Evolutionary conservation across 148 eudicot genomes (phyloP).

Genomic region (Rhododendron molle): DNA sequence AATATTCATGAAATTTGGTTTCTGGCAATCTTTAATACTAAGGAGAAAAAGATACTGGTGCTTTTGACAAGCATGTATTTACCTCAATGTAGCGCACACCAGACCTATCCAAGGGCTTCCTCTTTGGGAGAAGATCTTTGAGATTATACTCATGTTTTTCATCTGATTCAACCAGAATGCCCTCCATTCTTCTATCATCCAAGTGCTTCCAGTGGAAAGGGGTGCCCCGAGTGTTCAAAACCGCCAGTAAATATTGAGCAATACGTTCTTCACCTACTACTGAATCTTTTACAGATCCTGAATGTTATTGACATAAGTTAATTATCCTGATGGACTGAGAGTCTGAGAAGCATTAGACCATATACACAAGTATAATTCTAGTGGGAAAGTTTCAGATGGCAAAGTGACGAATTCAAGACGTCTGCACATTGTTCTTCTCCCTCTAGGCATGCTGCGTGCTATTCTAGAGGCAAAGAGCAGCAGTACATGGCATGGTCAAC

Average conservation of each 20-base stretch:
- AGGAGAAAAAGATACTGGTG: not conserved
- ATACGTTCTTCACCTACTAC: conserved; percentile 98
- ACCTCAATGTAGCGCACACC: conserved; percentile 75
- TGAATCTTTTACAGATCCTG: conserved; percentile 95
- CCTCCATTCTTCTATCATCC: conserved; percentile 31
- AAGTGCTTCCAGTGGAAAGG: conserved; percentile 77
- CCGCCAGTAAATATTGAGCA: conserved; percentile 78
- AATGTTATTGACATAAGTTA: conserved; percentile 8
- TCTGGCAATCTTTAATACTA: not conserved
- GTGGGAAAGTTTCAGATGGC: conserved; percentile 1
- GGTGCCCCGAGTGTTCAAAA: conserved; percentile 76
- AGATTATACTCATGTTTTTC: conserved; percentile 46
- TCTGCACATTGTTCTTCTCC: not conserved
- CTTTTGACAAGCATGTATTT: conserved; percentile 3
- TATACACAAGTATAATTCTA: not conserved
- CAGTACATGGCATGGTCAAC: not conserved
- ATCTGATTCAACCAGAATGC: conserved; percentile 17
- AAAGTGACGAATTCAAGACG: not conserved
- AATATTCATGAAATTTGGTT: not conserved
- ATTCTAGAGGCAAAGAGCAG: not conserved
- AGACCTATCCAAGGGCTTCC: conserved; percentile 55
- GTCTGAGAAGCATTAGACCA: not conserved
- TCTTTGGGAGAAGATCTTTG: conserved; percentile 64
- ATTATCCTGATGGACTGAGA: not conserved
- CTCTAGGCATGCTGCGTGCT: not conserved